Percentiles rank a stretch among this genome's conserved stretches.
Evolutionary conservation across 805 yeast genomes (phyloP).

Genomic region (Myxozyma kluyveri): DNA sequence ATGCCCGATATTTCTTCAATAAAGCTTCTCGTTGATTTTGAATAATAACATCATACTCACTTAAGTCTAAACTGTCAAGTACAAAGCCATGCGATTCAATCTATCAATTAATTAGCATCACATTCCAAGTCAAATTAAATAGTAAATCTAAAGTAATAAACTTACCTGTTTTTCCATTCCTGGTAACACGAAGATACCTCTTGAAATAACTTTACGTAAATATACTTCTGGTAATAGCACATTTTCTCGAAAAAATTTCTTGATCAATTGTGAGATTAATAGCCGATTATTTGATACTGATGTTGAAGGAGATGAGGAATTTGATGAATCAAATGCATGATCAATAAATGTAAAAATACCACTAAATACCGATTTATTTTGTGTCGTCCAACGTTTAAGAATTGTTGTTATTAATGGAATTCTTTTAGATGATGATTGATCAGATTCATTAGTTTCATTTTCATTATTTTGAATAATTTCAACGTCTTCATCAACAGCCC

Average conservation of each 20-base stretch:
- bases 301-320: background rate
- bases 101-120: slow-evolving; percentile 39
- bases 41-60: slow-evolving; percentile 7
- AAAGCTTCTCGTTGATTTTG: slow-evolving; percentile 20
- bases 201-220: slow-evolving; percentile 74
- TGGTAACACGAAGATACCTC: slow-evolving; percentile 65
- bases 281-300: too few relatives aligned
- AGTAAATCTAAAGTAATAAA: too few relatives aligned
- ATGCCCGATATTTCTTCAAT: background rate
- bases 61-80: slow-evolving; percentile 44
- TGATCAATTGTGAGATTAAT: background rate
- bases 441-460: background rate
- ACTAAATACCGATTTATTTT: slow-evolving; percentile 31
- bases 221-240: slow-evolving; percentile 63
- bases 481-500: slow-evolving; percentile 29
- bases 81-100: slow-evolving; percentile 49
- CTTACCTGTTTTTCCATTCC: slow-evolving; percentile 6
- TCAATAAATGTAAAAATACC: slow-evolving; percentile 33
- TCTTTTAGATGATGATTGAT: slow-evolving; percentile 15
- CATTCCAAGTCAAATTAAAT: slow-evolving; percentile 14
- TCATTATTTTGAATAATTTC: background rate
- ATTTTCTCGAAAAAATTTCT: slow-evolving; percentile 48
- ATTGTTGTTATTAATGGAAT: slow-evolving; percentile 30
- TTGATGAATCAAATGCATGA: slow-evolving; percentile 5
- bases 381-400: slow-evolving; percentile 23